These are phyloP conservation scores for Malus hybrid DNA, from an alignment of 331 rosid species.

Conservation along the genomic window DNA sequence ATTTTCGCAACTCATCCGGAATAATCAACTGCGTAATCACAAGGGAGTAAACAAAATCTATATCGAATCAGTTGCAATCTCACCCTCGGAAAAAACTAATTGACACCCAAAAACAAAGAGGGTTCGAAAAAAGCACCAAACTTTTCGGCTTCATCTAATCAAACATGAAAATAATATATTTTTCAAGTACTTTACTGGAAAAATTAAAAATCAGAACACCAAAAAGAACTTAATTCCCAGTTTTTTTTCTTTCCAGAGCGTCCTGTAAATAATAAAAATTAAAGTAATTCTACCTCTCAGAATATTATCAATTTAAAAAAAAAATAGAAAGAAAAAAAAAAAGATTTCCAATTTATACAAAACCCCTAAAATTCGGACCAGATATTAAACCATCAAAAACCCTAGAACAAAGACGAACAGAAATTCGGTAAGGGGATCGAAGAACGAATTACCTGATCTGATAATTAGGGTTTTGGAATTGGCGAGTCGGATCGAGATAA, in stretches of 20 bases:
- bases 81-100: neutral
- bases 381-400: neutral
- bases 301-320: neutral
- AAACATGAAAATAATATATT: neutral
- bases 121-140: neutral
- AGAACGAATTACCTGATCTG: conserved; percentile 43
- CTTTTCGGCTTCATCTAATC: neutral
- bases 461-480: conserved; percentile 35
- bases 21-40: neutral
- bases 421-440: conserved; percentile 1
- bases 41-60: neutral
- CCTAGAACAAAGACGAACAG: neutral
- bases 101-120: neutral
- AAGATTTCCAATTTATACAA: neutral
- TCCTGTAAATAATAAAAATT: neutral
- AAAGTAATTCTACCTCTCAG: neutral
- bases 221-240: too few species aligned
- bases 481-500: neutral
- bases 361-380: neutral
- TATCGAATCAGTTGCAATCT: neutral
- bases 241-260: neutral
- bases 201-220: neutral
- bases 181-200: neutral
- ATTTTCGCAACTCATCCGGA: neutral
- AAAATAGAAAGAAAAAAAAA: neutral